Evolutionary conservation across 1,284 basidiomycete genomes (phyloP).

Genomic region (Clitocybe nebularis): DNA sequence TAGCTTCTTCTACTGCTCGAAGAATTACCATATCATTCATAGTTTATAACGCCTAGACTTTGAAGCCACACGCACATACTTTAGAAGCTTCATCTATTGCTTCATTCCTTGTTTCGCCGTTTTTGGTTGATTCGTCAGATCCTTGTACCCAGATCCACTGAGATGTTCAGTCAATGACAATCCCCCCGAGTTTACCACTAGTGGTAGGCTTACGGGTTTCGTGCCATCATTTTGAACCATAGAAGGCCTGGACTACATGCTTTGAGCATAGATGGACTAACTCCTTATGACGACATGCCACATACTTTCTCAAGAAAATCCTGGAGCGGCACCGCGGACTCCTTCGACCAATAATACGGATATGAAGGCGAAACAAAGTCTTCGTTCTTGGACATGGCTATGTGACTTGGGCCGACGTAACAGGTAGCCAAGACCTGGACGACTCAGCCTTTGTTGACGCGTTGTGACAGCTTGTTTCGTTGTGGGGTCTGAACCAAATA

Average conservation of each 20-base stretch:
- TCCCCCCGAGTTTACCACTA: not conserved
- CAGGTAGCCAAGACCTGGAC: no score
- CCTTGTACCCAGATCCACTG: constrained; percentile 69
- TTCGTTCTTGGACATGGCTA: constrained; percentile 24
- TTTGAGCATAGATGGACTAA: constrained; percentile 3
- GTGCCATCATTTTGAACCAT: constrained; percentile 73
- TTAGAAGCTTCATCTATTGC: constrained; percentile 45
- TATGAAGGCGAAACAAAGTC: constrained; percentile 30
- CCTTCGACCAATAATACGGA: constrained; percentile 41
- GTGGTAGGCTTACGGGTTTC: constrained; percentile 50
- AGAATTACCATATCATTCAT: no score
- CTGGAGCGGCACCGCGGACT: constrained; percentile 34
- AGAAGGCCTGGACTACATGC: constrained; percentile 58
- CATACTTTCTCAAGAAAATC: constrained; percentile 47
- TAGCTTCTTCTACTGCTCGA: constrained; percentile 59
- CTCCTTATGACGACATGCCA: not conserved
- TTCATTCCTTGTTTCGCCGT: constrained; percentile 23
- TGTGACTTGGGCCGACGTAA: not conserved
- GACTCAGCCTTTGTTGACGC: no score
- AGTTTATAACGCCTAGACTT: no score
- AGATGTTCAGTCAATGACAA: no score
- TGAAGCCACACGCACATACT: constrained; percentile 38
- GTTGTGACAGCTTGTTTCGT: no score
- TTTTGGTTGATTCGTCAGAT: constrained; percentile 20
- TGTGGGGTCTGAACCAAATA: no score